Evolutionary conservation across 2,329 filamentous ascomycete genomes (phyloP), one percentile per base, ranked within the genome.

Genomic region (Bipolaris bicolor): DNA sequence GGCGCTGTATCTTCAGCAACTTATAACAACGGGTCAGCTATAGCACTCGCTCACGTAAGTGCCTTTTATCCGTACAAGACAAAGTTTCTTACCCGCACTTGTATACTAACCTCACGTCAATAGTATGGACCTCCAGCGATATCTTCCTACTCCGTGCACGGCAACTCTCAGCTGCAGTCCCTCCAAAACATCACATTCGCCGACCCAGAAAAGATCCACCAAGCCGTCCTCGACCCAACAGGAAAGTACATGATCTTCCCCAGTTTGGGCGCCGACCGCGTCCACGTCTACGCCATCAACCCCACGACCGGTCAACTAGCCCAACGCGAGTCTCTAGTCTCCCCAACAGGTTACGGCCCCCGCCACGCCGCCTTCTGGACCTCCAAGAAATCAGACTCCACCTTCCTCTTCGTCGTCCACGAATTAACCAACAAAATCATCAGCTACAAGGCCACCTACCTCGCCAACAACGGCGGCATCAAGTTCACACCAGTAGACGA

Each of bases 171-270:
- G 7, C 65, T 66, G 24, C 49, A 57, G 15, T 51, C 51, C 13
- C 58, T 78, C 9, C 77, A 84, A 61, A 74, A 71, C 34, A 74
- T 83, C 64, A 71, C 71, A 39, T 83, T 79, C 10, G 54, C 77
- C 39, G 55, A 68, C 1, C 60, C 66, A 4, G 74, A 40, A 78
- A 81, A 88, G 68, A 87, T 87, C 16, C 88, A 90, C 73, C 77
- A 88, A 68, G 82, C 84, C n/a, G 71, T 89, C 49, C 70, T 88
- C 33, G 88, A 91, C 69, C 88, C 88, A 6, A 88, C 85, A 2
- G 84, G 83, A 5, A 67, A 79, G n/a, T 91, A 84, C 72, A 66
- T 90, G 26, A 67, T 90, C 7, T 82, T 86, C 7, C 87, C 88
- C 1, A 89, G 91, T 64, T 80, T 92, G 5, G 86, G 88, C 39